Evolutionary conservation across 257 asterid genomes (phyloP).

Genomic region (Eustoma russellianum): DNA sequence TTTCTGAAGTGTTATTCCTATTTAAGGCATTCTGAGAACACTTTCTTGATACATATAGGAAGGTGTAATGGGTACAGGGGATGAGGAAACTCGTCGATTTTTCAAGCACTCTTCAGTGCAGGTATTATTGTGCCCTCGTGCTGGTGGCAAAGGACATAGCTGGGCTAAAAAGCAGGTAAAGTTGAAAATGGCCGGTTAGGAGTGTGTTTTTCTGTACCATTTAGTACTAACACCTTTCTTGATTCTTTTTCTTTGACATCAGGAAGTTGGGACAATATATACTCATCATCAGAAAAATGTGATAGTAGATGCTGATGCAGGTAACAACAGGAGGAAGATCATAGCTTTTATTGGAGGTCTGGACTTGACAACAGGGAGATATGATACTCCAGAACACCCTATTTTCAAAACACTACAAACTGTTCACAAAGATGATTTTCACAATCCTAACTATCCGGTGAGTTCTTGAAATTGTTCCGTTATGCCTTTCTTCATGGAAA

Average conservation of each 20-base stretch:
- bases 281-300: constrained; percentile 96
- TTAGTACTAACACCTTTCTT: too few relatives aligned
- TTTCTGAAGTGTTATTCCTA: too few relatives aligned
- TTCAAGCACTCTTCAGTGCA: constrained; percentile 90
- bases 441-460: constrained; percentile 82
- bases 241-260: constrained; percentile 9
- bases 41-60: constrained; percentile 32
- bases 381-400: constrained; percentile 73
- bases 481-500: neutral
- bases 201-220: too few relatives aligned
- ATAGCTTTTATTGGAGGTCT: constrained; percentile 86
- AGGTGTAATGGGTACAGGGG: constrained; percentile 73
- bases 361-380: constrained; percentile 86
- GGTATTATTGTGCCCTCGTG: constrained; percentile 71
- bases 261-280: constrained; percentile 90
- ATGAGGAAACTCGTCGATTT: constrained; percentile 83
- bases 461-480: constrained; percentile 3
- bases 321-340: constrained; percentile 46
- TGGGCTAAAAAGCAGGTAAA: constrained; percentile 58
- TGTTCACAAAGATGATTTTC: constrained; percentile 72
- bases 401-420: constrained; percentile 56
- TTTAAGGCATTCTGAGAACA: too few relatives aligned
- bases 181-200: too few relatives aligned
- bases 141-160: constrained; percentile 71
- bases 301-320: constrained; percentile 65